These are phyloP conservation scores for Boletus rufocinnamomeus DNA, from an alignment of 768 basidiomycete genomes.

Conservation along the genomic window DNA sequence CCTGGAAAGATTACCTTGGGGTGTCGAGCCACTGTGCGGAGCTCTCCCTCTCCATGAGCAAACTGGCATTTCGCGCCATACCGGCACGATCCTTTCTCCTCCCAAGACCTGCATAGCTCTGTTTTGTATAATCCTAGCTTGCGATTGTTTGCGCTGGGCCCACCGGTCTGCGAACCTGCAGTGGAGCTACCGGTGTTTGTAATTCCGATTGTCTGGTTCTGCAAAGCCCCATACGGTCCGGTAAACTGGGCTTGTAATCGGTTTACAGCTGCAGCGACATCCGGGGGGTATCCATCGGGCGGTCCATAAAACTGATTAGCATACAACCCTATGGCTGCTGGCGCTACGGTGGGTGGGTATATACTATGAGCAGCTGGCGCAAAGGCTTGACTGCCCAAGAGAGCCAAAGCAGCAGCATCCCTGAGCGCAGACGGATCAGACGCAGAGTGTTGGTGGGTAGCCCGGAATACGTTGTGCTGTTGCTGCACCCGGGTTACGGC, in stretches of 20 bases:
- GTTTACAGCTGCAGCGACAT: slow-evolving; percentile 59
- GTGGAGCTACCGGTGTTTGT: slow-evolving; percentile 42
- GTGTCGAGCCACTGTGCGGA: slow-evolving; percentile 81
- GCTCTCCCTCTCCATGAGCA: slow-evolving; percentile 88
- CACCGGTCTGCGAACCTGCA: slow-evolving; percentile 41
- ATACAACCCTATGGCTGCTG: slow-evolving; percentile 62
- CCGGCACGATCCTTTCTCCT: slow-evolving; percentile 84
- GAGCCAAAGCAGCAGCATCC: slow-evolving; percentile 65
- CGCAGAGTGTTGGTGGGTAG: slow-evolving; percentile 78
- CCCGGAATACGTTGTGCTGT: slow-evolving; percentile 73
- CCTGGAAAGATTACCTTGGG: slow-evolving; percentile 64
- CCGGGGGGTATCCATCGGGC: slow-evolving; percentile 57
- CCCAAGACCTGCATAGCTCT: slow-evolving; percentile 88
- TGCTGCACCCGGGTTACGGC: slow-evolving; percentile 78
- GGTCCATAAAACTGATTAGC: slow-evolving; percentile 68
- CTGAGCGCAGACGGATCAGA: slow-evolving; percentile 79
- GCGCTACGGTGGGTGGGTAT: slow-evolving; percentile 49
- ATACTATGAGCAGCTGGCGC: slow-evolving; percentile 47
- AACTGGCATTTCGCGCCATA: slow-evolving; percentile 92
- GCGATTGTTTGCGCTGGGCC: slow-evolving; percentile 89
- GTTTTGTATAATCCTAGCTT: slow-evolving; percentile 92
- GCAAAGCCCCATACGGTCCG: slow-evolving; percentile 54
- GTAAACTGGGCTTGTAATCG: slow-evolving; percentile 58
- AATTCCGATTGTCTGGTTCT: slow-evolving; percentile 45
- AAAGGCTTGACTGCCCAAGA: slow-evolving; percentile 62